Percentiles rank a stretch among this genome's conserved stretches.
Evolutionary conservation across 1,284 basidiomycete genomes (phyloP).

Genomic region (Marasmius oreades): DNA sequence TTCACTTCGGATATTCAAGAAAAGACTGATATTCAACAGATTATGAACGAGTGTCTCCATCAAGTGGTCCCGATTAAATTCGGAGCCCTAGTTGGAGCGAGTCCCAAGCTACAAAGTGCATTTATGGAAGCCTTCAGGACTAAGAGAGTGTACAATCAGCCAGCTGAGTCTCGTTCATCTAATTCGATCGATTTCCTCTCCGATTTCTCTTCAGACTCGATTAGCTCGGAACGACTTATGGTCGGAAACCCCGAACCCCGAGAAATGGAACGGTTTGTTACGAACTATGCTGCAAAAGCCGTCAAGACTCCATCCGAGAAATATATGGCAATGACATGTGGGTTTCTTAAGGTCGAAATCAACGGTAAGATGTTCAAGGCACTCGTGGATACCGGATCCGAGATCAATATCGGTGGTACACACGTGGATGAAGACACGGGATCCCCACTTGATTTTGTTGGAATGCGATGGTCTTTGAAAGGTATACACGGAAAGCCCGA

Average conservation of each 20-base stretch:
- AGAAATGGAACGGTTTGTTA: neutral
- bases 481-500: conserved; percentile 24
- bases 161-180: neutral
- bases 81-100: neutral
- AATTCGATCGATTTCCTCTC: neutral
- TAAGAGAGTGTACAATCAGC: neutral
- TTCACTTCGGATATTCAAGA: neutral
- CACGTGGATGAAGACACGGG: conserved; percentile 1
- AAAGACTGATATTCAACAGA: neutral
- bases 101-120: neutral
- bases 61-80: neutral
- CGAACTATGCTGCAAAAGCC: neutral
- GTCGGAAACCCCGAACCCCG: neutral
- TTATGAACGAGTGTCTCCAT: neutral
- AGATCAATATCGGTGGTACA: conserved; percentile 19
- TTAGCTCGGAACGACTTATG: neutral
- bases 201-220: neutral
- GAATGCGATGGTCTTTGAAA: conserved; percentile 24
- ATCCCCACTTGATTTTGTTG: conserved; percentile 22
- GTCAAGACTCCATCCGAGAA: neutral
- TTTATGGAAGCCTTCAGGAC: neutral
- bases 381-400: conserved; percentile 22
- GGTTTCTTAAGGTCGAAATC: neutral
- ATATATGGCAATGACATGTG: conserved; percentile 10
- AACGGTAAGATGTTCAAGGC: neutral